Conservation (phyloP, 768 basidiomycete genomes). For the Termitomyces sp. region DNA sequence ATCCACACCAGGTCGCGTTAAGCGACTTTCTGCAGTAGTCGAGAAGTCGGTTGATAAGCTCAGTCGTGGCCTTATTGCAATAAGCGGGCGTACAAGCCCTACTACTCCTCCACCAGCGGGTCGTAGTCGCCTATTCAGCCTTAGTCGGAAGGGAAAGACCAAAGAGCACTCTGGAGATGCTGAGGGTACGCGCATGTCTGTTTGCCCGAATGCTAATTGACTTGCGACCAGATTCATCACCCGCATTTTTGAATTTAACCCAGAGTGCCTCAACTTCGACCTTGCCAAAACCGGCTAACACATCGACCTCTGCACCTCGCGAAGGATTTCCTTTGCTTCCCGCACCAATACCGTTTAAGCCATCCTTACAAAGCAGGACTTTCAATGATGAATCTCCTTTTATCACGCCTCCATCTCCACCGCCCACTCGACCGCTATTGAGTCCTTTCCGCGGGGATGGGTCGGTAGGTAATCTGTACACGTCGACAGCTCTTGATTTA, state of each 20-base stretch:
- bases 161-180: slow-evolving; percentile 33
- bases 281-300: slow-evolving; percentile 14
- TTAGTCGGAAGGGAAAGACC: slow-evolving; percentile 45
- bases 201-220: slow-evolving; percentile 1
- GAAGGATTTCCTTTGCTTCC: slow-evolving; percentile 44
- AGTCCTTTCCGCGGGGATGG: slow-evolving; percentile 59
- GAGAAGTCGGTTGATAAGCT: slow-evolving; percentile 54
- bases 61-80: slow-evolving; percentile 49
- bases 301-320: slow-evolving; percentile 14
- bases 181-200: slow-evolving; percentile 18
- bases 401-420: slow-evolving; percentile 69
- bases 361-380: background rate
- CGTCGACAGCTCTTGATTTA: slow-evolving; percentile 8
- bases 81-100: slow-evolving; percentile 23
- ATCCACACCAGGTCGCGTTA: slow-evolving; percentile 39
- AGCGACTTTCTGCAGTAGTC: slow-evolving; percentile 43
- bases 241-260: slow-evolving; percentile 22
- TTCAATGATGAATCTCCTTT: slow-evolving; percentile 44
- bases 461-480: slow-evolving; percentile 46
- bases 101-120: slow-evolving; percentile 26
- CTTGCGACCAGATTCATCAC: slow-evolving; percentile 14
- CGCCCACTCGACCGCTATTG: slow-evolving; percentile 37
- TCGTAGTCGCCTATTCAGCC: slow-evolving; percentile 49
- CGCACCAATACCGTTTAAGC: slow-evolving; percentile 13
- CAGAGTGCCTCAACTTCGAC: slow-evolving; percentile 27